Conservation (phyloP, 2,329 filamentous ascomycete genomes). For the Harringtonia aguacate region DNA sequence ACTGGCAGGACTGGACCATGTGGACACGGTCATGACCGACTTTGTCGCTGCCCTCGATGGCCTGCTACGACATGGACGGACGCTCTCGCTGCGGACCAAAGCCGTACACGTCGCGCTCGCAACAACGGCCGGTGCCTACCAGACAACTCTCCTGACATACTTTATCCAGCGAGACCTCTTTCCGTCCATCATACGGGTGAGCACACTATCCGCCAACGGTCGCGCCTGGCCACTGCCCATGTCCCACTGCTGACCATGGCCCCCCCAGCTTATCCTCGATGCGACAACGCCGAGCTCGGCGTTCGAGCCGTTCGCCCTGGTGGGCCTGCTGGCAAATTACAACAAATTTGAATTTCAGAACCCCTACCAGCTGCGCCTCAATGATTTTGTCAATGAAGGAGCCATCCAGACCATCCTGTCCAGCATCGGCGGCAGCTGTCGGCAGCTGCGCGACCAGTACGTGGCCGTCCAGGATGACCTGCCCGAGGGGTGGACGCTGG, state of each 20-base stretch:
- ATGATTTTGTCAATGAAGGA: slow-evolving; percentile 89
- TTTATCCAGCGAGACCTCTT: slow-evolving; percentile 93
- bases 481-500: slow-evolving; percentile 80
- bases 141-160: slow-evolving; percentile 88
- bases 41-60: slow-evolving; percentile 74
- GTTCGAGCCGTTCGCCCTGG: slow-evolving; percentile 67
- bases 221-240: too few species aligned
- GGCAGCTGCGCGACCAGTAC: slow-evolving; percentile 60
- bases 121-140: slow-evolving; percentile 86
- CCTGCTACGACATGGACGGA: slow-evolving; percentile 66
- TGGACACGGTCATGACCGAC: slow-evolving; percentile 78
- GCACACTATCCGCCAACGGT: too few species aligned
- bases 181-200: slow-evolving; percentile 91
- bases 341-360: slow-evolving; percentile 99
- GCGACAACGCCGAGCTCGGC: slow-evolving; percentile 52
- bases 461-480: slow-evolving; percentile 81
- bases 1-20: slow-evolving; percentile 77
- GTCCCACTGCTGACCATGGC: not conserved
- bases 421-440: slow-evolving; percentile 64
- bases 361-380: slow-evolving; percentile 81
- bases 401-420: slow-evolving; percentile 74
- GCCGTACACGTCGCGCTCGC: slow-evolving; percentile 74
- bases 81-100: slow-evolving; percentile 61
- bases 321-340: slow-evolving; percentile 89
- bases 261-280: slow-evolving; percentile 61